Evolutionary conservation across 768 basidiomycete species (phyloP).

Genomic region (Rhodotorula toruloides): DNA sequence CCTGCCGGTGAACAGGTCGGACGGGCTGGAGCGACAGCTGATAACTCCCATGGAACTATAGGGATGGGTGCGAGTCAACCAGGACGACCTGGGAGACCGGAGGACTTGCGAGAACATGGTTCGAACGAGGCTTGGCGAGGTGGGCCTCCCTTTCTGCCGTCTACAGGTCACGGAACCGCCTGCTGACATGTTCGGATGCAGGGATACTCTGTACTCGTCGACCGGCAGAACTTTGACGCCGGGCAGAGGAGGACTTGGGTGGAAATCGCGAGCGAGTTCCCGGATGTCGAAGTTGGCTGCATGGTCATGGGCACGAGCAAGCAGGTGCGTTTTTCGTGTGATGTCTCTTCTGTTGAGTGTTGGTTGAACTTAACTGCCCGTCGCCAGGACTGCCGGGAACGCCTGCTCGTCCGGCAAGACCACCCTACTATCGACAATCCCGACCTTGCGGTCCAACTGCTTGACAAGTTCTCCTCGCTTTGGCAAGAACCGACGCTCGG

Average conservation of each 20-base stretch:
- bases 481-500: slow-evolving; percentile 24
- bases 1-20: too few species aligned
- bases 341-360: not conserved
- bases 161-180: too few species aligned
- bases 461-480: slow-evolving; percentile 29
- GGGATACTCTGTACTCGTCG: slow-evolving; percentile 23
- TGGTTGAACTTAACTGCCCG: too few species aligned
- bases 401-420: slow-evolving; percentile 11
- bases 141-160: not conserved
- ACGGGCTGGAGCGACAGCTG: too few species aligned
- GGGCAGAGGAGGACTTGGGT: slow-evolving; percentile 31
- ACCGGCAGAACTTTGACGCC: slow-evolving; percentile 38
- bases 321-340: not conserved
- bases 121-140: not conserved
- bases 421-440: slow-evolving; percentile 36
- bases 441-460: slow-evolving; percentile 21
- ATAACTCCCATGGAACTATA: not conserved
- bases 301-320: slow-evolving; percentile 29
- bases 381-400: slow-evolving; percentile 23
- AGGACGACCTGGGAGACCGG: slow-evolving; percentile 36
- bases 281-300: slow-evolving; percentile 15
- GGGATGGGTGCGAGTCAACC: slow-evolving; percentile 33
- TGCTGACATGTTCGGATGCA: too few species aligned
- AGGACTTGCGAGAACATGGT: slow-evolving; percentile 27
- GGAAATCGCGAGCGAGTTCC: slow-evolving; percentile 30